Base-by-base conservation (phyloP, 2,329 filamentous ascomycete genomes). In the Calonectria pauciramosa region DNA sequence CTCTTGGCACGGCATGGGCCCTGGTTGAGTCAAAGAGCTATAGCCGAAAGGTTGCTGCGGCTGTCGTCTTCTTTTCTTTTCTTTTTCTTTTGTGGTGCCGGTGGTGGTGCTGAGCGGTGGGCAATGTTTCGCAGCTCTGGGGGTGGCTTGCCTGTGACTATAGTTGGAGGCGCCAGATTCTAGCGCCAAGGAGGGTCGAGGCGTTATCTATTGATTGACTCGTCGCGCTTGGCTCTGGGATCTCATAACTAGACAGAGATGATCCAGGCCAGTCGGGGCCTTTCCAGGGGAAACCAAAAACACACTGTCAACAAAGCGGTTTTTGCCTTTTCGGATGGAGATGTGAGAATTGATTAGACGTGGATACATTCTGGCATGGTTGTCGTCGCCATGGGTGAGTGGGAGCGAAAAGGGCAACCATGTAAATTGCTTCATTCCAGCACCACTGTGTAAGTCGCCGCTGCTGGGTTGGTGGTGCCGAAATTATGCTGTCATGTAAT, bases 351-450 rank as follows among this genome's bases (percentile, higher is more conserved):
- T 63, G 56, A 6, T 9, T 14, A 41, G 26, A 20, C 34, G 38
- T 63, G 56, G 34, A 28, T 41, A 13, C 56, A 41, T 20, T 63
- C 56, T 63, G 56, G 56, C 56, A 63, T 63, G 34, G 56, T 20
- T 18, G 56, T 14, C 34, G 56, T 63, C 56, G 34, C 56, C 34
- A 41, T 41, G 56, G 36, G 36, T 41, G 36, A 63, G 56, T 63
- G 56, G 56, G 56, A 63, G 56, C 36, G 3, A 30, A 38, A 63
- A 63, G 34, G 56, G 56, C 23, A 63, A 36, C 56, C 34, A 36
- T 36, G 30, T 20, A 51, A 72, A 72, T 60, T 67, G 70, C 63
- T 63, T 59, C 70, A 72, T 72, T 72, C 70, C 69, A 71, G 59
- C 28, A 51, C 10, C 47, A 23, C 32, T 41, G 32, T 60, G 56